Evolutionary conservation across 2,329 filamentous ascomycete genomes (phyloP), one percentile per base, ranked within the genome.

Genomic region (Scytalidium lignicola): DNA sequence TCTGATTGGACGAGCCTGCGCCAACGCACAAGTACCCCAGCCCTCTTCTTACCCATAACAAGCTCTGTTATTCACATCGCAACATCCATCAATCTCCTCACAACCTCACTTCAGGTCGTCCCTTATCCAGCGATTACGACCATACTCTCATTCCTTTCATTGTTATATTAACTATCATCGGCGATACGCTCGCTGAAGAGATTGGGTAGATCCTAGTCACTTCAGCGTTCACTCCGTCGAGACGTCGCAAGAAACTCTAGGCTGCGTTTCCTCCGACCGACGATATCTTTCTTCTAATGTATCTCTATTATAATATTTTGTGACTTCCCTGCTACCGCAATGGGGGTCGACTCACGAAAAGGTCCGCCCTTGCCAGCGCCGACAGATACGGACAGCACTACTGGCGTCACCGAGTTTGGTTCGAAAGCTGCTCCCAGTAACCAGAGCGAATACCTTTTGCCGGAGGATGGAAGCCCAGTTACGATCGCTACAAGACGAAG

Each of bases 381-480:
- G 57, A 92, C 88, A 65, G 86, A 89, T 69, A 85, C 85, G 65
- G 57, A 76, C 52, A 75, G 75, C 52, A 75, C 76, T 51, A 82
- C 82, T 50, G 81, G 80, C 65, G 51, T 45, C 48, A 74, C 74
- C 57, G 76, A 79, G 58, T 65, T 86, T 53, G 80, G 87, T 57
- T 90, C 86, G 54, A 78, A 79, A 55, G 76, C 32, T 13, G 32
- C 32, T 80, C 52, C 84, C 80, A 58, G 80, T 84, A 67, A 79
- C 32, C 32, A 81, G 67, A 86, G 67, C 71, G 83, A 85, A 47
- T 91, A 88, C 69, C 90, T 86, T 32, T 79, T 93, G 46, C 88
- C 88, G 50, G 87, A 90, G 63, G 88, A 93, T 80, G 89, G 88
- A 65, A 92, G 88, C 47, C 90, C 91, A 40, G 85, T 99, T 62